Evolutionary conservation across 345 rosid species (phyloP), one percentile per base, ranked within the genome.

Genomic region (Excoecaria cochinchinensis): DNA sequence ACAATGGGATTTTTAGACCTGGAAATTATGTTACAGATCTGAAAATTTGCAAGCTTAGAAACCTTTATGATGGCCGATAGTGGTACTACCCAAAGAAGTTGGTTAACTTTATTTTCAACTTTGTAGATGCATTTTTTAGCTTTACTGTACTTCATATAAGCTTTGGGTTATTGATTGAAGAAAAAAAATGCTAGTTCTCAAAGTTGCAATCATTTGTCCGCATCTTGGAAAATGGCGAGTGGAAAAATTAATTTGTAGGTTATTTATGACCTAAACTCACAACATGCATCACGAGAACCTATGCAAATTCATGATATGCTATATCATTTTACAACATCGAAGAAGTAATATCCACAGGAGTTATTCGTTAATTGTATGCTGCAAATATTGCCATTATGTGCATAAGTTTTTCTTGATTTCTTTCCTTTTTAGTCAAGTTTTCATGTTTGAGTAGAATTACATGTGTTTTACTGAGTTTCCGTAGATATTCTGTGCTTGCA

Each of bases 401-500:
- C 42, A 25, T 40, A 57, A 59, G 5, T 11, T 38, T 17, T 63
- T 39, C 17, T 13, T 58, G 15, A 13, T 6, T 14, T 15, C 0
- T 14, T 52, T 52, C 10, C 48, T 10, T 52, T 52, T 56, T 9
- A 11, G 3, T 25, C 0, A 3, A 2, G 11, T 59, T 59, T 3
- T 31, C 36, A 22, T 24, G 14, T 59, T 59, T 59, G 63, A 25
- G 36, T 59, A 22, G 15, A 59, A 10, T 61, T 61, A 61, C 66
- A 36, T 62, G 21, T 62, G 38, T 62, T 14, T 62, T 8, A 58
- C 62, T 1, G 12, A n/a, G 47, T 21, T 25, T 22, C 15, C 12
- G 48, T 50, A 36, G 55, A 24, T 67, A 47, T 56, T 39, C 71
- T 48, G 70, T 47, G 71, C 12, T 24, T 31, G 58, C 59, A 51